A percentile compares a stretch with the other conserved stretches of the same genome.
Conservation (phyloP, 805 yeast species). For the Danielia oregonensis region DNA sequence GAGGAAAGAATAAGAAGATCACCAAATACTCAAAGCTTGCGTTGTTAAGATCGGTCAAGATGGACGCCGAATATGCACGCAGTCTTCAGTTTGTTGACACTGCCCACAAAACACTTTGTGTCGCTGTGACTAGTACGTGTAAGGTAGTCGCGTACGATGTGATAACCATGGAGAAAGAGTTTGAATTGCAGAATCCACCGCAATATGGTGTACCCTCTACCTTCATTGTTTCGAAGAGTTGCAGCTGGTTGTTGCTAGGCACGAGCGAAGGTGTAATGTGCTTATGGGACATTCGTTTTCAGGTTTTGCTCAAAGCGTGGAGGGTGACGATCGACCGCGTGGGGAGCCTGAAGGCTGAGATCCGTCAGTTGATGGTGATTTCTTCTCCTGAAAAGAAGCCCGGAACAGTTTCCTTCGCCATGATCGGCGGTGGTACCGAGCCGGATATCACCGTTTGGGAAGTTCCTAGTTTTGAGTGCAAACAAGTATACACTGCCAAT, state of each 20-base stretch:
- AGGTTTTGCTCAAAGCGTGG: slow-evolving; percentile 58
- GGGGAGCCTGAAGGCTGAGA: slow-evolving; percentile 29
- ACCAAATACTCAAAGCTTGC: slow-evolving; percentile 21
- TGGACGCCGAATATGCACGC: slow-evolving; percentile 39
- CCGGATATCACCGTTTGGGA: slow-evolving; percentile 74
- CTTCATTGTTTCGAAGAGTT: slow-evolving; percentile 51
- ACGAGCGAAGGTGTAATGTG: slow-evolving; percentile 70
- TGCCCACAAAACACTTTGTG: slow-evolving; percentile 40
- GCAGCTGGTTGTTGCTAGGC: slow-evolving; percentile 69
- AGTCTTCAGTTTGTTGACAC: slow-evolving; percentile 40
- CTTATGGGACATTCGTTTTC: slow-evolving; percentile 80
- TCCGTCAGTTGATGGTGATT: slow-evolving; percentile 43
- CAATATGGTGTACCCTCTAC: slow-evolving; percentile 64
- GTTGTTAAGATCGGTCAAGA: slow-evolving; percentile 11
- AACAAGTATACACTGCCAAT: slow-evolving; percentile 26
- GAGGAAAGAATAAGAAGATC: slow-evolving; percentile 32
- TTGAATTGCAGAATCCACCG: slow-evolving; percentile 49
- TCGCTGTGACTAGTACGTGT: slow-evolving; percentile 51
- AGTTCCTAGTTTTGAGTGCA: slow-evolving; percentile 58
- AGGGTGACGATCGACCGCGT: slow-evolving; percentile 42
- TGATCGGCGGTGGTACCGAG: slow-evolving; percentile 64
- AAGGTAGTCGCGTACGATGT: slow-evolving; percentile 55
- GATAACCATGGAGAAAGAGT: slow-evolving; percentile 45
- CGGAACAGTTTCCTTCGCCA: slow-evolving; percentile 28
- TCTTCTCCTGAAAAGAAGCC: slow-evolving; percentile 24